phyloP scores from a whole-genome alignment of 768 basidiomycete genomes.

The Boletus sp. region DNA sequence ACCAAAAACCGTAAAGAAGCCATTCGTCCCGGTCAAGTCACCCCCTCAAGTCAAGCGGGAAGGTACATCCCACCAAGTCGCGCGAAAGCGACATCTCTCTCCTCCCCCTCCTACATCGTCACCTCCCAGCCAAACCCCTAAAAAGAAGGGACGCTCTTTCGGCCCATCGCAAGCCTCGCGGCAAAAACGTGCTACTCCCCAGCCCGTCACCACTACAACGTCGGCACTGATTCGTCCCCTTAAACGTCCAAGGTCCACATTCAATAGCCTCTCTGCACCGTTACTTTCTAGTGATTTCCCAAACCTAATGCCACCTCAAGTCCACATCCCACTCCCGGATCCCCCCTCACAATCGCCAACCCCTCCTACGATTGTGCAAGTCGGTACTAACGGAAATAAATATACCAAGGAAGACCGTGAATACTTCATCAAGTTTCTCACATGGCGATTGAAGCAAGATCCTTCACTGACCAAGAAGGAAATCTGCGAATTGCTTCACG shows the following conservation, averaged over 20 bases:
- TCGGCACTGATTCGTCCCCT: slow-evolving; percentile 25
- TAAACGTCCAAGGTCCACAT: slow-evolving; percentile 40
- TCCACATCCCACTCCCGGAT: slow-evolving; percentile 55
- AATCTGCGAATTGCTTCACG: slow-evolving; percentile 51
- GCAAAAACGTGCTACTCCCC: slow-evolving; percentile 23
- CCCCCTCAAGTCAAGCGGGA: slow-evolving; percentile 8
- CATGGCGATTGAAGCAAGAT: slow-evolving; percentile 58
- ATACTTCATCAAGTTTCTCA: slow-evolving; percentile 65
- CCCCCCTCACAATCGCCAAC: slow-evolving; percentile 70
- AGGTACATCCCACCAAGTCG: slow-evolving; percentile 24
- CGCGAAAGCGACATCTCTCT: slow-evolving; percentile 38
- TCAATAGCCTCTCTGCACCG: slow-evolving; percentile 60
- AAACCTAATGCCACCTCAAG: slow-evolving; percentile 59
- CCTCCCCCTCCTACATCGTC: slow-evolving; percentile 8
- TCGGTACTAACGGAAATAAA: slow-evolving; percentile 50
- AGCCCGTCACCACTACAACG: slow-evolving; percentile 17
- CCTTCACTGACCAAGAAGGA: slow-evolving; percentile 52
- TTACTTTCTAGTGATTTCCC: slow-evolving; percentile 34
- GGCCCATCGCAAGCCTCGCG: slow-evolving; percentile 26
- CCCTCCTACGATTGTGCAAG: slow-evolving; percentile 54
- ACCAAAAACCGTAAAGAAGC: slow-evolving; percentile 33
- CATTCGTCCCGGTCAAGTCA: slow-evolving; percentile 14
- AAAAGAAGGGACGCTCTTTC: slow-evolving; percentile 20
- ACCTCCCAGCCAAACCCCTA: slow-evolving; percentile 28
- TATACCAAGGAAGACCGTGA: slow-evolving; percentile 67